A percentile compares a stretch with the other conserved stretches of the same genome.
Conservation (phyloP, 2,329 filamentous ascomycete genomes). For the Fusarium staphyleae region DNA sequence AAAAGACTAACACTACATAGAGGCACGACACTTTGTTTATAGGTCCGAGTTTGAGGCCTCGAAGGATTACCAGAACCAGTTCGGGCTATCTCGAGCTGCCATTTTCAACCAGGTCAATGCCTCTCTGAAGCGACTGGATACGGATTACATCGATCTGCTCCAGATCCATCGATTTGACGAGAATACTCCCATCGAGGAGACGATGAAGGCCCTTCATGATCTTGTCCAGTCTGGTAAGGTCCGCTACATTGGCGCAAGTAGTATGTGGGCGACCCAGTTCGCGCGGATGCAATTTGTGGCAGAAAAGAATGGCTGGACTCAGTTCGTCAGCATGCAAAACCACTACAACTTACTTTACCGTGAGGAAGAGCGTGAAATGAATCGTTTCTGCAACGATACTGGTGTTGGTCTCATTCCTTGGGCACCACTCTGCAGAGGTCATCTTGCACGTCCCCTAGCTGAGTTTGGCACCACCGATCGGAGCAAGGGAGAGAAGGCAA, state of each 20-base stretch:
- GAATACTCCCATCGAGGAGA: constrained; percentile 58
- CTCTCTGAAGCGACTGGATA: constrained; percentile 32
- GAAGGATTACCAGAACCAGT: constrained; percentile 36
- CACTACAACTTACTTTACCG: constrained; percentile 62
- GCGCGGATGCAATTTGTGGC: constrained; percentile 59
- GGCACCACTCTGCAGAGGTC: constrained; percentile 29
- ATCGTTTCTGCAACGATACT: constrained; percentile 50
- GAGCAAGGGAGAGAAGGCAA: constrained; percentile 23
- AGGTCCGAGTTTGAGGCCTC: constrained; percentile 17
- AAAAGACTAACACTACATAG: not conserved
- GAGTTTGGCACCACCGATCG: constrained; percentile 23
- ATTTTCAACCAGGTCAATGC: constrained; percentile 34
- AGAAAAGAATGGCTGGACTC: constrained; percentile 61
- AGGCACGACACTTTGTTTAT: constrained; percentile 15
- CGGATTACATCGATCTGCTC: constrained; percentile 60
- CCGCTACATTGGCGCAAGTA: constrained; percentile 58
- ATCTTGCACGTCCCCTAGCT: constrained; percentile 15
- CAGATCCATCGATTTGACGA: constrained; percentile 59
- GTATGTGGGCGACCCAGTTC: constrained; percentile 56
- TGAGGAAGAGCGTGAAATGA: constrained; percentile 63
- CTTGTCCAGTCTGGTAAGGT: constrained; percentile 64
- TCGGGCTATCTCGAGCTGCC: constrained; percentile 24
- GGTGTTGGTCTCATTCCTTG: constrained; percentile 32
- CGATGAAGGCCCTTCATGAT: constrained; percentile 65
- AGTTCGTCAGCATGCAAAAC: constrained; percentile 66